Percentiles rank a stretch among this genome's conserved stretches.
These are phyloP conservation scores for Cryphonectria carpinicola DNA, from an alignment of 2,329 filamentous ascomycete genomes.

Conservation along the genomic window DNA sequence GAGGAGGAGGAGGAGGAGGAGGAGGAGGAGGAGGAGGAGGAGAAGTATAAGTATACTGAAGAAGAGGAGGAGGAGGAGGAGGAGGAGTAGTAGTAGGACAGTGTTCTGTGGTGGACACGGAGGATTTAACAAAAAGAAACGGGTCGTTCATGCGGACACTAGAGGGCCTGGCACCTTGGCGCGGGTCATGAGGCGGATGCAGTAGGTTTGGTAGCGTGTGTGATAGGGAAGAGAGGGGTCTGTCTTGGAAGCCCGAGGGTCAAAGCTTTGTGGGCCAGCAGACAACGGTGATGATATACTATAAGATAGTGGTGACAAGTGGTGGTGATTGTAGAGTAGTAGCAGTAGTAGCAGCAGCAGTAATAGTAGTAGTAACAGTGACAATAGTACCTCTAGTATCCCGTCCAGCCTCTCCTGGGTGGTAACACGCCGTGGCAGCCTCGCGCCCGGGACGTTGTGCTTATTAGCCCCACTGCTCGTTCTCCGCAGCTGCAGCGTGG, in stretches of 20 bases:
- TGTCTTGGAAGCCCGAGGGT: neutral
- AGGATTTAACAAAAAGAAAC: neutral
- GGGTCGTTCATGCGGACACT: conserved; percentile 3
- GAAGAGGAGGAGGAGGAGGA: neutral
- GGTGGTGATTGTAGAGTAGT: neutral
- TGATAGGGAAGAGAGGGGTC: neutral
- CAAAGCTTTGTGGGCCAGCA: neutral
- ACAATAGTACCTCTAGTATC: conserved; percentile 39
- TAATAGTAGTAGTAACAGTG: neutral
- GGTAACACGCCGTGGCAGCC: conserved; percentile 33
- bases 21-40: neutral
- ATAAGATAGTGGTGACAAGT: neutral
- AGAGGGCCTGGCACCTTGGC: conserved; percentile 6
- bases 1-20: neutral
- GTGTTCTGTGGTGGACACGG: neutral
- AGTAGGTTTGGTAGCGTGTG: neutral
- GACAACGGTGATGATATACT: neutral
- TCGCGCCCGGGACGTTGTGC: conserved; percentile 1
- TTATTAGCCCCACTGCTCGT: conserved; percentile 19
- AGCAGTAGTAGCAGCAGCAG: neutral
- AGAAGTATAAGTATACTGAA: neutral
- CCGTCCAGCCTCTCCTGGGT: conserved; percentile 39
- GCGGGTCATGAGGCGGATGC: neutral
- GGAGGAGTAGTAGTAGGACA: neutral
- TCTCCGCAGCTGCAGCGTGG: conserved; percentile 27